Evolutionary conservation across 2,329 filamentous ascomycete species (phyloP).

Genomic region (Fusarium nurragi): DNA sequence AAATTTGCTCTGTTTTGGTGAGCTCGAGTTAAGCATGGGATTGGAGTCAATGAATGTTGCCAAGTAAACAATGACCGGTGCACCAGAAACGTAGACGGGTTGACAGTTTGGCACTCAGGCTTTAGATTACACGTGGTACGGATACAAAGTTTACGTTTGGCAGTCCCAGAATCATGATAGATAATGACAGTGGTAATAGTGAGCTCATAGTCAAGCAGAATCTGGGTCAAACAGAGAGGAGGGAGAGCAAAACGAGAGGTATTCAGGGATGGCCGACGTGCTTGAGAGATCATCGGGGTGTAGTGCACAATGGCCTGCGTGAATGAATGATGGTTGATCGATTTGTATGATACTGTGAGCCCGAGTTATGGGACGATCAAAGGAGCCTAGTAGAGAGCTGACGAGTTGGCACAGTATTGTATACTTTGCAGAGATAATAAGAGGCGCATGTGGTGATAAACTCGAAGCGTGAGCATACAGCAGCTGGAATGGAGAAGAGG

Average conservation of each 20-base stretch:
- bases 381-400: not conserved
- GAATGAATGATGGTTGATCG: not conserved
- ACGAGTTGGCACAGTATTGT: not conserved
- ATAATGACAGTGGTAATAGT: no score
- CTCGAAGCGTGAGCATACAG: not conserved
- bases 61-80: not conserved
- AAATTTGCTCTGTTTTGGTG: not conserved
- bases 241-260: no score
- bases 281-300: no score
- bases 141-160: not conserved
- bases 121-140: not conserved
- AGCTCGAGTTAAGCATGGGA: not conserved
- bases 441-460: no score
- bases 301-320: not conserved
- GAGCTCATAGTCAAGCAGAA: no score
- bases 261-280: no score
- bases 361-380: not conserved
- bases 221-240: no score
- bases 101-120: not conserved
- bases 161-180: not conserved
- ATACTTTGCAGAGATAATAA: not conserved
- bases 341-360: not conserved
- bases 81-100: not conserved
- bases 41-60: no score
- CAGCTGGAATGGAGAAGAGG: not conserved